A percentile compares a stretch with the other conserved stretches of the same genome.
Conservation (phyloP, 140 eudicot genomes). For the Oenanthe javanica region DNA sequence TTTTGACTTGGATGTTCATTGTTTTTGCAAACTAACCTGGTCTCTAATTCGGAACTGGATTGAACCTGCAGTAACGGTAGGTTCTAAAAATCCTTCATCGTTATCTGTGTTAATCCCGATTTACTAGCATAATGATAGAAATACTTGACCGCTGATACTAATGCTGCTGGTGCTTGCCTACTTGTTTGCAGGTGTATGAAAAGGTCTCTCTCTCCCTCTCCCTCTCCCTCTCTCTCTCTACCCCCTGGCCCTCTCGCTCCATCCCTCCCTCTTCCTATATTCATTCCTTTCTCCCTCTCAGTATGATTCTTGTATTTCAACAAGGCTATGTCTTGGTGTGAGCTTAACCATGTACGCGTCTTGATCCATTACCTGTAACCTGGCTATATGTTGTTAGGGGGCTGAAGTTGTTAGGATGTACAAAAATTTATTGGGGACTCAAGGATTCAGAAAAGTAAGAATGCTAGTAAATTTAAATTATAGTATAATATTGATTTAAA, state of each 20-base stretch:
- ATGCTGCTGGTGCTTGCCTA: not conserved
- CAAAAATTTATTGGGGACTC: conserved; percentile 74
- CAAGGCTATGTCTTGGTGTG: not conserved
- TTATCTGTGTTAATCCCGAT: not conserved
- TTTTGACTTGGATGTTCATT: conserved; percentile 6
- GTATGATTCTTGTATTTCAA: not conserved
- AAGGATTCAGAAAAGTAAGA: conserved; percentile 84
- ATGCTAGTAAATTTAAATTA: conserved; percentile 1
- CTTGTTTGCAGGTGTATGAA: conserved; percentile 63
- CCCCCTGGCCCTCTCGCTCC: not conserved
- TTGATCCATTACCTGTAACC: not conserved
- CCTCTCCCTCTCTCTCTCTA: not conserved
- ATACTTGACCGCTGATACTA: not conserved
- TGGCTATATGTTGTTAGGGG: conserved; percentile 31
- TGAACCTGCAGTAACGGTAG: conserved; percentile 61
- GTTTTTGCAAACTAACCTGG: conserved; percentile 17
- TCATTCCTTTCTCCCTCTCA: not conserved
- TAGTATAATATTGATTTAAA: not conserved
- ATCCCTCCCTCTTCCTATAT: not conserved
- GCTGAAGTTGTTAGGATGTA: conserved; percentile 99
- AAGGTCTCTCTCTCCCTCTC: conserved; percentile 34
- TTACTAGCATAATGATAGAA: conserved; percentile 2
- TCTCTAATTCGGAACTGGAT: conserved; percentile 18
- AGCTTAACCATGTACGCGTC: not conserved
- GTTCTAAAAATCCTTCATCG: not conserved